Conservation (phyloP, 2,329 filamentous ascomycete genomes). For the Tolypocladium pustulatum region DNA sequence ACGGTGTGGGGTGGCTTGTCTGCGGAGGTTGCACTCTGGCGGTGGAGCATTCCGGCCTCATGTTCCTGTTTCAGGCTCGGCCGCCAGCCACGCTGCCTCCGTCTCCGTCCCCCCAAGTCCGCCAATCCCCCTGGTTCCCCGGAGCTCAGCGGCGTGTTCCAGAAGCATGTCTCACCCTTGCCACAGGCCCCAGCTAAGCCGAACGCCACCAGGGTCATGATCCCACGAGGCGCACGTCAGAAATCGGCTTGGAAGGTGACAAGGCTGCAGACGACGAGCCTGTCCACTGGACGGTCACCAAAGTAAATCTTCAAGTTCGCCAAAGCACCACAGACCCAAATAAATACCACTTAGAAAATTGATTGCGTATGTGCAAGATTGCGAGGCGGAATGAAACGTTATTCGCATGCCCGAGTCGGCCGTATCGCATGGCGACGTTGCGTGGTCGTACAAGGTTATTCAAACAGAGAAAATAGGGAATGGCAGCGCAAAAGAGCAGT, state of each 20-base stretch:
- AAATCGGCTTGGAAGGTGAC: neutral
- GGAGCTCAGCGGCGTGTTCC: neutral
- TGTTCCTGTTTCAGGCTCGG: constrained; percentile 1
- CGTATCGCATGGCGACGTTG: neutral
- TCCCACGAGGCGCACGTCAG: neutral
- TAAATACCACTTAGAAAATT: neutral
- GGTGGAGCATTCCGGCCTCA: neutral
- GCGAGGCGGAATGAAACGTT: neutral
- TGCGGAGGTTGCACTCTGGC: neutral
- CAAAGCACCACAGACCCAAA: neutral
- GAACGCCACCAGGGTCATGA: neutral
- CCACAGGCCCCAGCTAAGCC: neutral
- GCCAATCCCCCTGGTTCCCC: neutral
- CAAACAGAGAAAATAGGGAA: neutral
- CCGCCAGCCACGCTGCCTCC: neutral
- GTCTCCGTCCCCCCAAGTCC: neutral
- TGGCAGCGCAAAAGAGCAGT: neutral
- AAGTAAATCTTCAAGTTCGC: too few species aligned
- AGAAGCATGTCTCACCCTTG: neutral
- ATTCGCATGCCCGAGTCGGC: neutral
- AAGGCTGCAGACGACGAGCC: neutral
- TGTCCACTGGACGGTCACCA: neutral
- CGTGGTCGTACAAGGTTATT: neutral
- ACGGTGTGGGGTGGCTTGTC: neutral
- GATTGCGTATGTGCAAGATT: neutral